phyloP scores from a whole-genome alignment of 2,329 filamentous ascomycete species.

The Ilyonectria destructans region DNA sequence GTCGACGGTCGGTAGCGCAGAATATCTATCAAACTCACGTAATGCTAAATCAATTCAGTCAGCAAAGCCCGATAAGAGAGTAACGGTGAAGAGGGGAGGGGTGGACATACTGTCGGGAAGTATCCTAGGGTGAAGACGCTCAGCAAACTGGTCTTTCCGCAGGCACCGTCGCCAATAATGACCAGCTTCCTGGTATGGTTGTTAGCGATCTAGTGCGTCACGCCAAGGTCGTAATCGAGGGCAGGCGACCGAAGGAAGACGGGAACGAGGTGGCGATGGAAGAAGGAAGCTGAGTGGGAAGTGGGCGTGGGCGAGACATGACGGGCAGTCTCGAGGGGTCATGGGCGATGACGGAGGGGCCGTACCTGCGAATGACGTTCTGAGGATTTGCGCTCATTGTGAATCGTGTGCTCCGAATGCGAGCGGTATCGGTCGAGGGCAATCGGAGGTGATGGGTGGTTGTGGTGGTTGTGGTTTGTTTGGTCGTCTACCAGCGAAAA shows the following conservation, averaged over 20 bases:
- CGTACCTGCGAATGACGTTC: conserved; percentile 79
- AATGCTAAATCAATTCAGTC: conserved; percentile 65
- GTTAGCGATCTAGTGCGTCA: conserved; percentile 33
- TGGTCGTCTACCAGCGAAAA: conserved; percentile 24
- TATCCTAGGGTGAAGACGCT: conserved; percentile 99
- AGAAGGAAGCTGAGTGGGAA: neutral
- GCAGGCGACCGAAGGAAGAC: neutral
- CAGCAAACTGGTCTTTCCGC: conserved; percentile 96
- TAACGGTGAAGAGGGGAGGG: conserved; percentile 22
- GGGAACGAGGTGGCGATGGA: conserved; percentile 8
- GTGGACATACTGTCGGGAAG: conserved; percentile 89
- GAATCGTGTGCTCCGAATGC: conserved; percentile 36
- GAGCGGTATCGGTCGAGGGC: conserved; percentile 32
- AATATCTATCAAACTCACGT: conserved; percentile 61
- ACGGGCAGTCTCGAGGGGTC: conserved; percentile 23
- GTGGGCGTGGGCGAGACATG: conserved; percentile 8
- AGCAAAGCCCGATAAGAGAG: conserved; percentile 43
- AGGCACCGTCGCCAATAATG: conserved; percentile 97
- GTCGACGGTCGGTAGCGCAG: conserved; percentile 23
- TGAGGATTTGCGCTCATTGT: conserved; percentile 65
- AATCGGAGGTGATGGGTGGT: conserved; percentile 25
- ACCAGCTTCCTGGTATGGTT: conserved; percentile 83
- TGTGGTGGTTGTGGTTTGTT: conserved; percentile 13
- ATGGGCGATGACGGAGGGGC: conserved; percentile 34
- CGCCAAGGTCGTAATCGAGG: conserved; percentile 1